phyloP scores from a whole-genome alignment of 805 yeast species.

The Monosporozyma aquatica region DNA sequence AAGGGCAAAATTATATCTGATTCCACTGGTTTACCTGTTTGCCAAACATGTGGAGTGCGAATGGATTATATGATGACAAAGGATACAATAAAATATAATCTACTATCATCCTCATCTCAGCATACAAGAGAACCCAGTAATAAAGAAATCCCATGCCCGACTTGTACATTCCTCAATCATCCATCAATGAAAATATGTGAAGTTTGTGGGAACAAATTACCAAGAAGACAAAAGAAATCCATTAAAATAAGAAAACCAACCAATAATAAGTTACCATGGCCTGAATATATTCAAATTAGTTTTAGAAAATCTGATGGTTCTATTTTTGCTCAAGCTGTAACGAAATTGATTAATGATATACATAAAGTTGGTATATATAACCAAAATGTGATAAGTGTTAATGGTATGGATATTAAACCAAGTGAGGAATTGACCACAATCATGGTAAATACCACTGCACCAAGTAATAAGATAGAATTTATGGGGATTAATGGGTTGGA shows the following conservation, averaged over 20 bases:
- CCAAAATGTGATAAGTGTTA: slow-evolving; percentile 28
- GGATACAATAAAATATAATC: slow-evolving; percentile 19
- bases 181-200: slow-evolving; percentile 73
- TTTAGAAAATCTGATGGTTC: slow-evolving; percentile 66
- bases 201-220: slow-evolving; percentile 64
- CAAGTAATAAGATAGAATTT: slow-evolving; percentile 25
- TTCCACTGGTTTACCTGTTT: slow-evolving; percentile 32
- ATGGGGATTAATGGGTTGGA: slow-evolving; percentile 71
- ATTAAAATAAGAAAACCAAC: no score
- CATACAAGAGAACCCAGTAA: neutral
- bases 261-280: neutral
- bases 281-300: slow-evolving; percentile 49
- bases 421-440: slow-evolving; percentile 1
- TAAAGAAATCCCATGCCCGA: slow-evolving; percentile 33
- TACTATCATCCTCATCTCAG: neutral
- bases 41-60: slow-evolving; percentile 56
- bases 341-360: slow-evolving; percentile 37
- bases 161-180: slow-evolving; percentile 78
- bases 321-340: slow-evolving; percentile 40
- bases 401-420: slow-evolving; percentile 20
- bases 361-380: slow-evolving; percentile 16
- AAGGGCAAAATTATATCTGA: slow-evolving; percentile 4
- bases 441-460: neutral
- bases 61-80: slow-evolving; percentile 33
- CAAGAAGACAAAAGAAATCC: slow-evolving; percentile 4